phyloP scores from a whole-genome alignment of 1,284 basidiomycete genomes.

The Austroboletus niveus region DNA sequence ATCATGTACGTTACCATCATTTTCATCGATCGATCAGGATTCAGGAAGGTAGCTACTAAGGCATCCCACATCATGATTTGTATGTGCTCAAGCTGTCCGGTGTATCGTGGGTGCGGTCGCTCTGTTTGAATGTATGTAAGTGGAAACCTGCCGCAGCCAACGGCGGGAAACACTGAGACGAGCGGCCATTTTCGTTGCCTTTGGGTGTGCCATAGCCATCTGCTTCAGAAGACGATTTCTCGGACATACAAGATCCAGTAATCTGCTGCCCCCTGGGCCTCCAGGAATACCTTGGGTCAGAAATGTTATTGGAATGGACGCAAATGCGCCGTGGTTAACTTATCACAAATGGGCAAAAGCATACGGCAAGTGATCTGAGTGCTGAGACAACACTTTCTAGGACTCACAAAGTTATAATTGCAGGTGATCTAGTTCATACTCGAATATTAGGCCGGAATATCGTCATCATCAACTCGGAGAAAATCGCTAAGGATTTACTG shows the following conservation, averaged over 20 bases:
- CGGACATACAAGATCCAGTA: not conserved
- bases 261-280: slow-evolving; percentile 2
- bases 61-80: too few species aligned
- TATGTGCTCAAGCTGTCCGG: too few species aligned
- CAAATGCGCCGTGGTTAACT: slow-evolving; percentile 10
- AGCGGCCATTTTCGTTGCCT: not conserved
- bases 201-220: not conserved
- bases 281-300: not conserved
- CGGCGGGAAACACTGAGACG: too few species aligned
- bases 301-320: slow-evolving; percentile 1
- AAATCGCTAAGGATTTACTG: slow-evolving; percentile 17
- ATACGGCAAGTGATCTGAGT: slow-evolving; percentile 3
- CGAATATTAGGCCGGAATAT: slow-evolving; percentile 14
- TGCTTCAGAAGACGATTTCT: not conserved
- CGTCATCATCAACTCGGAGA: slow-evolving; percentile 20
- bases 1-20: too few species aligned
- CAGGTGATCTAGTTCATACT: slow-evolving; percentile 17
- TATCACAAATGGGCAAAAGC: slow-evolving; percentile 10
- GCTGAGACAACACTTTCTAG: not conserved
- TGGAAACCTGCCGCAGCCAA: too few species aligned
- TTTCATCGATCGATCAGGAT: too few species aligned
- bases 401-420: not conserved
- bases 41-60: too few species aligned
- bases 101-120: too few species aligned
- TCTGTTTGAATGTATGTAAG: too few species aligned